Percentiles rank a stretch among this genome's conserved stretches.
These are phyloP conservation scores for Neopestalotiopsis clavispora DNA, from an alignment of 2,329 filamentous ascomycete genomes.

Conservation along the genomic window DNA sequence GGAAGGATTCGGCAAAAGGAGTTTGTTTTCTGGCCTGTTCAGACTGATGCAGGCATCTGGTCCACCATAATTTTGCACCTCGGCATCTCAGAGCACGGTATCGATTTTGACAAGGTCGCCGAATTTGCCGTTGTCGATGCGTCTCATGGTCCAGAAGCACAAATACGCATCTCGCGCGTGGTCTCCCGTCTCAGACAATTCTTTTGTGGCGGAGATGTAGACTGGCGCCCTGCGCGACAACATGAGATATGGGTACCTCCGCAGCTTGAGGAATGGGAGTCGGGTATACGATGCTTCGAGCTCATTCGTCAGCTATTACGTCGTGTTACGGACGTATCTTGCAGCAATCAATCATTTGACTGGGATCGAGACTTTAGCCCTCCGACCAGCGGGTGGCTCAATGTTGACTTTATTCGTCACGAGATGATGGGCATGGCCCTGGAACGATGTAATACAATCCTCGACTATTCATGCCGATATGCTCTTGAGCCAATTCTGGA, in stretches of 20 bases:
- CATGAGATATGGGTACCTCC: slow-evolving; percentile 12
- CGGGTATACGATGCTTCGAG: slow-evolving; percentile 15
- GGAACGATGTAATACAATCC: slow-evolving; percentile 12
- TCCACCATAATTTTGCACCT: slow-evolving; percentile 1
- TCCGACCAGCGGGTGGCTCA: slow-evolving; percentile 14
- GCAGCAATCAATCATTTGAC: background rate
- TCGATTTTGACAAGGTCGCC: background rate
- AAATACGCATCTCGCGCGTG: background rate
- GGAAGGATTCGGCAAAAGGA: slow-evolving; percentile 1
- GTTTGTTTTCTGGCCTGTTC: slow-evolving; percentile 4
- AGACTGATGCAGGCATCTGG: background rate
- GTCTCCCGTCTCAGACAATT: slow-evolving; percentile 2
- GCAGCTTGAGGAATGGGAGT: slow-evolving; percentile 7
- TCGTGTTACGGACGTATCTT: slow-evolving; percentile 1
- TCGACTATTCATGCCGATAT: slow-evolving; percentile 16
- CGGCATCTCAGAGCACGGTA: background rate
- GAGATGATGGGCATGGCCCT: slow-evolving; percentile 20
- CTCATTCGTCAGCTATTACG: slow-evolving; percentile 8
- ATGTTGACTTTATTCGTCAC: slow-evolving; percentile 17
- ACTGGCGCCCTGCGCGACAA: background rate
- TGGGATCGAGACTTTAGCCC: slow-evolving; percentile 8
- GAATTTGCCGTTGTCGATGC: slow-evolving; percentile 10
- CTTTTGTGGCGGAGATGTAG: slow-evolving; percentile 2
- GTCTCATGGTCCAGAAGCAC: background rate
- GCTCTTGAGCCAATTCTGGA: slow-evolving; percentile 16